Base-by-base conservation (phyloP, 495 filamentous ascomycete genomes). In the Penicillium waksmanii region DNA sequence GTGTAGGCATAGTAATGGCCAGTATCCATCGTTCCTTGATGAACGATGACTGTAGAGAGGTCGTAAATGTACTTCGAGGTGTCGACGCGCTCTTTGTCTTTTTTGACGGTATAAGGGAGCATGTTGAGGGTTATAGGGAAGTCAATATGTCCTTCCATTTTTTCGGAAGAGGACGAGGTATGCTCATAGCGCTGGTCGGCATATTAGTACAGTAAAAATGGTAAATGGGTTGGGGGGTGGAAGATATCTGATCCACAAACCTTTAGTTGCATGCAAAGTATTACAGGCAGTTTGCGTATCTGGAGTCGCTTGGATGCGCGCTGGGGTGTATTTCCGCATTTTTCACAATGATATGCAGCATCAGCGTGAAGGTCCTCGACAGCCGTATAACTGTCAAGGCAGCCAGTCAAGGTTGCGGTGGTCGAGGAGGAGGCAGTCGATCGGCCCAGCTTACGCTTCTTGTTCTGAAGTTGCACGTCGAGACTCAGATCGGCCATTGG, bases 1-100 rank as follows among this genome's bases (percentile, higher is more conserved):
- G 88, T 90, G 72, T 94, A 97, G n/a, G 85, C 87, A 58, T 91
- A 85, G 70, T 97, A 97, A 68, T 97, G 93, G 0, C 93, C 90
- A 38, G 90, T 88, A 63, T 96, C 91, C 57, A 96, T 89, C 66
- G 91, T 89, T 13, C 93, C 93, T 42, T 78, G 72, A 66, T 96
- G 93, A 51, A 94, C 91, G 17, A 96, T 86, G 5, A 95, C 93
- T 53, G 88, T 89, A 40, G 90, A 81, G 6, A 97, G 78, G 61
- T 95, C 91, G 71, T 96, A 97, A 9, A 87, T 81, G 68, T 82
- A 89, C 19, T 84, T 77, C n/a, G 74, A 73, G 36, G 68, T 76
- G 66, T 73, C 71, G n/a, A 73, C 61, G 17, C 60, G 60, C 36
- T 72, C 60, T 27, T 58, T 66, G 35, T 78, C 67, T 23, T 84